Percentiles rank a stretch among this genome's conserved stretches.
Evolutionary conservation across 2,329 filamentous ascomycete species (phyloP).

Genomic region (Penicillium sp.): DNA sequence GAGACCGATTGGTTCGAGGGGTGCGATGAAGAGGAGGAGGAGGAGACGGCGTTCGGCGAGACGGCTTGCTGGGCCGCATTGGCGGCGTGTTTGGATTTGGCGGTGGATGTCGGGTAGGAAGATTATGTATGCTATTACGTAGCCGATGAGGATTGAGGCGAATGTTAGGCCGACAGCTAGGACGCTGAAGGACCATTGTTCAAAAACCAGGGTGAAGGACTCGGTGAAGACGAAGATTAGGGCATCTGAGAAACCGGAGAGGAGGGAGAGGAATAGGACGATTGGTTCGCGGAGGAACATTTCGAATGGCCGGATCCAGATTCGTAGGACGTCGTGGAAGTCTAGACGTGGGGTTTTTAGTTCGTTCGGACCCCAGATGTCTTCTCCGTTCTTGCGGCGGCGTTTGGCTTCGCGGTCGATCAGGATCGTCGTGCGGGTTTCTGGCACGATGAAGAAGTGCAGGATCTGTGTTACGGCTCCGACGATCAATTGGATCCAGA

Average conservation of each 20-base stretch:
- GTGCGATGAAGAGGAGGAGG: conserved; percentile 62
- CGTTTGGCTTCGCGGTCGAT: conserved; percentile 61
- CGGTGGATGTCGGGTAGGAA: conserved; percentile 57
- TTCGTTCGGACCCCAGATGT: conserved; percentile 67
- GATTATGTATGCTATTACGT: conserved; percentile 59
- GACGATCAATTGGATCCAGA: conserved; percentile 63
- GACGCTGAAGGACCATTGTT: conserved; percentile 63
- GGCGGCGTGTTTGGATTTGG: conserved; percentile 41
- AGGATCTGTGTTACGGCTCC: conserved; percentile 53
- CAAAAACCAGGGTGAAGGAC: conserved; percentile 67
- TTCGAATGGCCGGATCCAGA: conserved; percentile 65
- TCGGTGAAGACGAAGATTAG: conserved; percentile 78
- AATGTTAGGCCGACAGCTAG: conserved; percentile 61
- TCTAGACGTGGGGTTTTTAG: conserved; percentile 51
- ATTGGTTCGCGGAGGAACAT: conserved; percentile 76
- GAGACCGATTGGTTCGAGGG: conserved; percentile 56
- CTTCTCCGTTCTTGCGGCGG: conserved; percentile 52
- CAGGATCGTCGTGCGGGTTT: conserved; percentile 58
- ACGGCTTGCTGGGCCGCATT: conserved; percentile 48
- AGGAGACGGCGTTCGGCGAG: conserved; percentile 64
- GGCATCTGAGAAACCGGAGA: conserved; percentile 71
- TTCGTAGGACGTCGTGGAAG: conserved; percentile 34
- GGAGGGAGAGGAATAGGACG: conserved; percentile 66
- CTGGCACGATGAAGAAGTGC: conserved; percentile 60
- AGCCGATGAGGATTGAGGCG: conserved; percentile 65